Evolutionary conservation across 1,284 basidiomycete genomes (phyloP), one percentile per base, ranked within the genome.

Genomic region (Waitea zeae): DNA sequence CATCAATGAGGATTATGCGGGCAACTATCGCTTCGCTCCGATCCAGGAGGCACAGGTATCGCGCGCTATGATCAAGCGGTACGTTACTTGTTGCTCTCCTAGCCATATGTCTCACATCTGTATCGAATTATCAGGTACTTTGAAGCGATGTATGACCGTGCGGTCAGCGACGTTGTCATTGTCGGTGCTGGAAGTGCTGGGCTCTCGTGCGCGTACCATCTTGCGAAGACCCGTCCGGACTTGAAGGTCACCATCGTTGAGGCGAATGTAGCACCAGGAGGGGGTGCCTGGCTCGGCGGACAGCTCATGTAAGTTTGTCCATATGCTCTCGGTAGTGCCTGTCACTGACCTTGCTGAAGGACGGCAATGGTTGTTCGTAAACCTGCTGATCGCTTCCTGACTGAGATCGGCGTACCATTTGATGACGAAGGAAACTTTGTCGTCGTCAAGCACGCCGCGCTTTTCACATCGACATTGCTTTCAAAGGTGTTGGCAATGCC

Each of bases 341-440:
- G 24, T 7, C n/a, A n/a, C n/a, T n/a, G 24, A 26, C 9, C 9
- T 26, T n/a, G n/a, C 7, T n/a, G 7, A n/a, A 26, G 7, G 24
- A 26, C 24, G 24, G 9, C 24, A 5, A 37, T 76, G 73, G 64
- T 87, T 32, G 73, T 87, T 37, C 73, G 81, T 41, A 87, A 87
- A 58, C 84, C 78, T 3, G 82, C 80, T 0, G 70, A 88, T 49
- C 57, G 61, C 35, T 79, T 88, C 60, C 62, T 88, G 32, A 56
- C 59, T 15, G 76, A 83, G 52, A 50, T 87, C 33, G 79, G 73
- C 18, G 70, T 88, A 13, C 69, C 76, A 1, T 87, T 74, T 50
- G 82, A 88, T 42, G 84, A 87, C 51, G 82, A 87, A 51, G 83
- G 81, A 33, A 44, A 65, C 24, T 86, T 76, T 48, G 77, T 83